phyloP scores from a whole-genome alignment of 129 eudicot genomes.

The Smallanthus sonchifolius region DNA sequence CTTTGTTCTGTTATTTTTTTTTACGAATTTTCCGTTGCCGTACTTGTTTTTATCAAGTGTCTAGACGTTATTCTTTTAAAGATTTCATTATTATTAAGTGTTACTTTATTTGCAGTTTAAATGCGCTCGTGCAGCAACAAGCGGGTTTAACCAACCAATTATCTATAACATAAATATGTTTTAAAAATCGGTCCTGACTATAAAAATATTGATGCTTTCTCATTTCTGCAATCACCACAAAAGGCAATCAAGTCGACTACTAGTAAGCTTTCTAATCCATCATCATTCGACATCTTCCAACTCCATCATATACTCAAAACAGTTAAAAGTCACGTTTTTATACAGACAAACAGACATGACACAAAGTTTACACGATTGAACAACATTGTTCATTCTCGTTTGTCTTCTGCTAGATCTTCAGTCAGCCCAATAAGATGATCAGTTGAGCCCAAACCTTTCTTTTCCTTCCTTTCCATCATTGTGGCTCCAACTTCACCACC shows the following conservation, averaged over 20 bases:
- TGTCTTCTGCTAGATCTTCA: constrained; percentile 66
- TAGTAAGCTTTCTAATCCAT: constrained; percentile 4
- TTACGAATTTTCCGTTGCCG: too few species aligned
- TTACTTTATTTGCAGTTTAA: too few species aligned
- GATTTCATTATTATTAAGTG: too few species aligned
- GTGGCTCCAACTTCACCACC: constrained; percentile 38
- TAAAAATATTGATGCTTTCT: background rate
- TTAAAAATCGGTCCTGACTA: too few species aligned
- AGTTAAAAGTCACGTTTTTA: constrained; percentile 18
- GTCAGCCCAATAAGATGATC: constrained; percentile 45
- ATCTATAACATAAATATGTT: too few species aligned
- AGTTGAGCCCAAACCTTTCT: constrained; percentile 38
- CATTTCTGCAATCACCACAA: background rate
- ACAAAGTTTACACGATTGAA: constrained; percentile 22
- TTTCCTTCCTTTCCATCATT: constrained; percentile 55
- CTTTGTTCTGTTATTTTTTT: too few species aligned
- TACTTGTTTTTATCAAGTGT: too few species aligned
- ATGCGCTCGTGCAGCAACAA: too few species aligned
- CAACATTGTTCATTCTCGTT: constrained; percentile 44
- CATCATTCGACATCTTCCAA: constrained; percentile 14
- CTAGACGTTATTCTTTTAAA: too few species aligned
- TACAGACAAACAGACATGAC: constrained; percentile 43
- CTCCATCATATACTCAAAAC: constrained; percentile 8
- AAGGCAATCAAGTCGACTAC: constrained; percentile 9
- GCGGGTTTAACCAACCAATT: too few species aligned